These are phyloP conservation scores for Pleurotus tuber-regium DNA, from an alignment of 768 basidiomycete species.

Conservation along the genomic window DNA sequence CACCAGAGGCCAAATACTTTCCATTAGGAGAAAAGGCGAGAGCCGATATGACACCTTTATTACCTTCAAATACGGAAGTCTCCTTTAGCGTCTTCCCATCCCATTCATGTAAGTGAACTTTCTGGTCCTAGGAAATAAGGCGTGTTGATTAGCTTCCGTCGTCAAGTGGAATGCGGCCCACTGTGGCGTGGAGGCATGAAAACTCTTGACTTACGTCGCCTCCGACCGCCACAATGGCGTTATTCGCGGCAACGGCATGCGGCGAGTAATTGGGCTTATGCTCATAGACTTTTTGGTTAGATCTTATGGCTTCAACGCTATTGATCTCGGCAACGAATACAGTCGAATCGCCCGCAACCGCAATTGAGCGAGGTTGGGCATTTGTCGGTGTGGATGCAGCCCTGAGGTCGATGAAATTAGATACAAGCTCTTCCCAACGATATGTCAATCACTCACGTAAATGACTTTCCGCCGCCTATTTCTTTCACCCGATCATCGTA, in stretches of 20 bases:
- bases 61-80: constrained; percentile 56
- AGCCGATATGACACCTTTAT: constrained; percentile 67
- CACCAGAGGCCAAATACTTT: constrained; percentile 73
- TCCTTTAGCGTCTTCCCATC: constrained; percentile 62
- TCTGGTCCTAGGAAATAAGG: constrained; percentile 54
- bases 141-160: neutral
- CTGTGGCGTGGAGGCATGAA: neutral
- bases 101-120: constrained; percentile 74
- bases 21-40: constrained; percentile 83
- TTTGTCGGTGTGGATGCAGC: constrained; percentile 47
- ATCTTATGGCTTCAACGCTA: constrained; percentile 61
- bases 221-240: constrained; percentile 63
- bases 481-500: constrained; percentile 81
- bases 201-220: constrained; percentile 53
- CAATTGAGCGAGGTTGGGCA: constrained; percentile 69
- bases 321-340: constrained; percentile 63
- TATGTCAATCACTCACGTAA: constrained; percentile 48
- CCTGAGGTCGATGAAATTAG: constrained; percentile 28
- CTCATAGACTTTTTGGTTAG: constrained; percentile 66
- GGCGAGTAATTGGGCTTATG: constrained; percentile 51
- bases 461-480: constrained; percentile 43
- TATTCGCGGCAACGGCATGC: constrained; percentile 53
- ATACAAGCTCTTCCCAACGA: constrained; percentile 4
- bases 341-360: constrained; percentile 55
- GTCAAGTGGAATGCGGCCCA: neutral